phyloP scores from a whole-genome alignment of 768 basidiomycete genomes.

The Termitomyces sp. region DNA sequence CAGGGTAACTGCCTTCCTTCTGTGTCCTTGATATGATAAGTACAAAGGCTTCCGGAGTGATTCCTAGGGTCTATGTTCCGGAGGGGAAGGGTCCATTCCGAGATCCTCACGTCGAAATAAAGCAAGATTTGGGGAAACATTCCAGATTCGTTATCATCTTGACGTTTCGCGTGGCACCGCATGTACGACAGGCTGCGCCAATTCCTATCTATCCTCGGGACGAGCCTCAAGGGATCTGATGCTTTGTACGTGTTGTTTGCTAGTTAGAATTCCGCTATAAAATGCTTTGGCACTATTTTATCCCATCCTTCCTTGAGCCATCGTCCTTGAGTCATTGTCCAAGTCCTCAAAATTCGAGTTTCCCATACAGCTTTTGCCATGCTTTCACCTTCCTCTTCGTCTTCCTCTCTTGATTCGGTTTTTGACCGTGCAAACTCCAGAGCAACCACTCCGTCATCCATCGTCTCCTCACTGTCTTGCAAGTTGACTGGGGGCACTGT shows the following conservation, averaged over 20 bases:
- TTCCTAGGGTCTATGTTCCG: neutral
- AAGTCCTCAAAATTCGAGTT: neutral
- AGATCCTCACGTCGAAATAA: neutral
- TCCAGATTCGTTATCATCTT: neutral
- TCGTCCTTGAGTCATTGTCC: neutral
- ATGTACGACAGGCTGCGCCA: neutral
- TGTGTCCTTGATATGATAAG: neutral
- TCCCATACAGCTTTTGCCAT: conserved; percentile 2
- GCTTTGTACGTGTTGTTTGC: conserved; percentile 22
- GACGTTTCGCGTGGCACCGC: neutral
- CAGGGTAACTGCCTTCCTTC: neutral
- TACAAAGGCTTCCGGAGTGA: neutral
- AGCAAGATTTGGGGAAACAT: neutral
- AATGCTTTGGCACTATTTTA: conserved; percentile 13
- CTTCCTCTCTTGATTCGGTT: conserved; percentile 27
- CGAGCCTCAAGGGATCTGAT: conserved; percentile 5
- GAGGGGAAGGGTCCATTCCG: neutral
- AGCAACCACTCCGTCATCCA: conserved; percentile 28
- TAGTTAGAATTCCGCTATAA: conserved; percentile 22
- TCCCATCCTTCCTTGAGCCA: conserved; percentile 3
- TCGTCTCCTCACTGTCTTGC: conserved; percentile 3
- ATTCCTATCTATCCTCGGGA: conserved; percentile 2
- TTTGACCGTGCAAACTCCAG: conserved; percentile 28
- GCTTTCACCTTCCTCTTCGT: conserved; percentile 24
- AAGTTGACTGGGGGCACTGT: conserved; percentile 15